Conservation (phyloP, 2,329 filamentous ascomycete species). For the Hypoxylon sp. region DNA sequence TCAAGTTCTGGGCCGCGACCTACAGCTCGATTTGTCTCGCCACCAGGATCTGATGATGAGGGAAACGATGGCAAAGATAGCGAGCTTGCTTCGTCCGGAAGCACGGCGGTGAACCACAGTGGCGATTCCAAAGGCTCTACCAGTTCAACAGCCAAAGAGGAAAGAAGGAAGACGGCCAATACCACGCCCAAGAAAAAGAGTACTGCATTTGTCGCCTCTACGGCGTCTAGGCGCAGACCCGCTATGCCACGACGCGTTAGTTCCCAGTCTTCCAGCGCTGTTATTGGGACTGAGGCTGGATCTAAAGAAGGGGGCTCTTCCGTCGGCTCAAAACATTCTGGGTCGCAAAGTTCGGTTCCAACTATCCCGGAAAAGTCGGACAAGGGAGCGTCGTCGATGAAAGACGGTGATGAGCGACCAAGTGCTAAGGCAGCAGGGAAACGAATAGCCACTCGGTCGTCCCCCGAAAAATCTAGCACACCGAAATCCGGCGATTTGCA, state of each 20-base stretch:
- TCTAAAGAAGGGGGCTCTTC: constrained; percentile 54
- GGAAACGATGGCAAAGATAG: constrained; percentile 53
- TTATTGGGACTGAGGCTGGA: constrained; percentile 52
- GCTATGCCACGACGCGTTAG: constrained; percentile 63
- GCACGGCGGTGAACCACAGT: constrained; percentile 54
- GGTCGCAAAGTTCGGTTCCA: constrained; percentile 45
- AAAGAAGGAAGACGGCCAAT: constrained; percentile 44
- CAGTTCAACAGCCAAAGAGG: constrained; percentile 47
- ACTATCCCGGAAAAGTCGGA: constrained; percentile 52
- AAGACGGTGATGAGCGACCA: constrained; percentile 40
- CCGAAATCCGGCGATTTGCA: constrained; percentile 29
- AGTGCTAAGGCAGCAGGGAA: constrained; percentile 67
- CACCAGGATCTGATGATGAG: constrained; percentile 64
- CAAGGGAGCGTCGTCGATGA: constrained; percentile 29
- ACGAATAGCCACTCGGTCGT: constrained; percentile 54
- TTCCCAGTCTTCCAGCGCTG: constrained; percentile 62
- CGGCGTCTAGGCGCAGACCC: constrained; percentile 62
- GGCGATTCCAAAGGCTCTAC: constrained; percentile 46
- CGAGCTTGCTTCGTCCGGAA: constrained; percentile 60
- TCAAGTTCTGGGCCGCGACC: constrained; percentile 68
- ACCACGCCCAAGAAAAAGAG: constrained; percentile 54
- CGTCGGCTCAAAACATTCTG: constrained; percentile 42
- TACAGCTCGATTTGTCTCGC: constrained; percentile 73
- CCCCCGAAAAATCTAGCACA: constrained; percentile 31
- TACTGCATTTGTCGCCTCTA: constrained; percentile 61